Conservation (phyloP, 805 yeast species). For the Ogataea paraovalis region DNA sequence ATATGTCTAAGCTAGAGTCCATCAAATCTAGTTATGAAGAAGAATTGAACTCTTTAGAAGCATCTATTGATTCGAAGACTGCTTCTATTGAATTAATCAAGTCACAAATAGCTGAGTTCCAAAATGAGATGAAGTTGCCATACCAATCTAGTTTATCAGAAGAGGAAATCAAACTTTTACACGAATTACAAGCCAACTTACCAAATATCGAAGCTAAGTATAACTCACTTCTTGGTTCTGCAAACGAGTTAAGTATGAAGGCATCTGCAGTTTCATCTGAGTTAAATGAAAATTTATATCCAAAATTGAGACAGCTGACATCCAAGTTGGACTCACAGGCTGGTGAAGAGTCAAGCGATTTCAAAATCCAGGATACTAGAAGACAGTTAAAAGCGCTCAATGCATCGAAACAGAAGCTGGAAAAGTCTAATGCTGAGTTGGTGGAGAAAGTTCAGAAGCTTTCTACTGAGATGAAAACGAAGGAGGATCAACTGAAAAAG, state of each 20-base stretch:
- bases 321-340: conserved; percentile 5
- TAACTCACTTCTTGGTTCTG: conserved; percentile 34
- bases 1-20: conserved; percentile 38
- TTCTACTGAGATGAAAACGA: conserved; percentile 28
- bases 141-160: conserved; percentile 42
- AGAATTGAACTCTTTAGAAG: conserved; percentile 34
- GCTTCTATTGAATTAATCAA: conserved; percentile 32
- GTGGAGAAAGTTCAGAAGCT: conserved; percentile 29
- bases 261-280: conserved; percentile 50
- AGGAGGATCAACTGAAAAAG: conserved; percentile 40
- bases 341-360: conserved; percentile 6
- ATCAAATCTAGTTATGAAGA: conserved; percentile 42
- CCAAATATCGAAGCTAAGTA: conserved; percentile 38
- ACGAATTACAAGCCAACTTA: conserved; percentile 33
- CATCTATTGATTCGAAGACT: conserved; percentile 34
- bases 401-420: conserved; percentile 19
- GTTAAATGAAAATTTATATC: conserved; percentile 52
- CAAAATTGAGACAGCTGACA: conserved; percentile 42
- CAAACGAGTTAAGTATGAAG: conserved; percentile 44
- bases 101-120: conserved; percentile 40
- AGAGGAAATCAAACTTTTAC: conserved; percentile 44
- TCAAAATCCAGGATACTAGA: conserved; percentile 15
- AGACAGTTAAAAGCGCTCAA: conserved; percentile 14
- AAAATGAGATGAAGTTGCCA: conserved; percentile 46
- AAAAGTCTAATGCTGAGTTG: conserved; percentile 28